Evolutionary conservation across 2,329 filamentous ascomycete genomes (phyloP).

Genomic region (Chalara sp.): DNA sequence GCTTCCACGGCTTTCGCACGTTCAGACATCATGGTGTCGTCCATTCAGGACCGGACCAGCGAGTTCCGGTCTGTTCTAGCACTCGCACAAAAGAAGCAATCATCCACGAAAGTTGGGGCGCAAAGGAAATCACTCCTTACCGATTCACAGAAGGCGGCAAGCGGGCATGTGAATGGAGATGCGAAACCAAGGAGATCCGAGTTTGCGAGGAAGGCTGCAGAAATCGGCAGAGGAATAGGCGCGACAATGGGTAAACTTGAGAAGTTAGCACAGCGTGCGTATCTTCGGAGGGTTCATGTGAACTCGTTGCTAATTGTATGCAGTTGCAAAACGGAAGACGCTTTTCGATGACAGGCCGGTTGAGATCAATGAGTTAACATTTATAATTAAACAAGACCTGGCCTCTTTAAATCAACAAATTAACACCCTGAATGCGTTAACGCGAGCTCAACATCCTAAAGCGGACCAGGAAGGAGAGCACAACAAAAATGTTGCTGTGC

Average conservation of each 20-base stretch:
- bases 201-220: conserved; percentile 85
- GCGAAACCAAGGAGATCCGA: conserved; percentile 65
- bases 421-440: conserved; percentile 69
- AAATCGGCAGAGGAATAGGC: conserved; percentile 86
- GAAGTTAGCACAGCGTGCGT: conserved; percentile 76
- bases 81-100: conserved; percentile 76
- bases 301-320: conserved; percentile 12
- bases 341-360: conserved; percentile 95
- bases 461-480: conserved; percentile 85
- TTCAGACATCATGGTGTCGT: conserved; percentile 47
- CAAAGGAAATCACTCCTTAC: conserved; percentile 77
- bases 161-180: conserved; percentile 39
- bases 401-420: conserved; percentile 83
- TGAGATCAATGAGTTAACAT: conserved; percentile 94
- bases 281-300: neutral
- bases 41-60: conserved; percentile 92
- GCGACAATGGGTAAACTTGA: conserved; percentile 93
- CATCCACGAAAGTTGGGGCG: conserved; percentile 67
- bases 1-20: conserved; percentile 1
- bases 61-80: conserved; percentile 91
- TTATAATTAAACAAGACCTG: conserved; percentile 96
- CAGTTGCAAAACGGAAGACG: conserved; percentile 91
- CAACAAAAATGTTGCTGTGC: conserved; percentile 92
- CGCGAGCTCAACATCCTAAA: conserved; percentile 68
- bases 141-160: conserved; percentile 61